Evolutionary conservation across 2,329 filamentous ascomycete species (phyloP), one percentile per base, ranked within the genome.

Genomic region (Scolecobasidium constrictum): DNA sequence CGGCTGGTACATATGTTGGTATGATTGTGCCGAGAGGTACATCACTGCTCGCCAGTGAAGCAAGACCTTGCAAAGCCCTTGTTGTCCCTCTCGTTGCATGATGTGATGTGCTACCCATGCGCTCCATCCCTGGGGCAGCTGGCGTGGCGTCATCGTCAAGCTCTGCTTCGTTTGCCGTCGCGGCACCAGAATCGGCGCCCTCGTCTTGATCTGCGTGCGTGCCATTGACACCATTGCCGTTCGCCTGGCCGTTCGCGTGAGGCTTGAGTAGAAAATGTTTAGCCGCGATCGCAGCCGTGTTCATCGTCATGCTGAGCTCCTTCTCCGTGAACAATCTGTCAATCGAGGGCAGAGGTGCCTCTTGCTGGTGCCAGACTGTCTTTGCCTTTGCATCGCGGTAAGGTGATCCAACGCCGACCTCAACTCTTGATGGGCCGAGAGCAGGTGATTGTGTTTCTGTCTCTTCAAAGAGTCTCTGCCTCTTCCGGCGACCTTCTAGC

Each of bases 291-390:
- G 76, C 73, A 3, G 77, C 77, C 36, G 71, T 68, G 50, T 78
- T 77, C 47, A 75, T 76, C 43, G 76, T 73, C 56, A 75, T 65
- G 40, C 70, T 71, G 42, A 81, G 68, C 56, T 81, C 77, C 61
- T 80, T 81, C 47, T 81, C 77, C 3, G 75, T 81, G 54, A 81
- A 81, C 13, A 81, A 65, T n/a, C 71, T 69, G 44, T 79, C 70
- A 44, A 81, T 69, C 5, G 73, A 77, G 58, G 78, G 79, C 4
- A 70, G 65, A 2, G 75, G 66, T 5, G 74, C 71, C 48, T 73
- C 69, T 50, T 74, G 73, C 49, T 81, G 75, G 36, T 70, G 64
- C 38, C 72, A 68, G 38, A 71, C 56, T 21, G 63, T 64, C 50
- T 68, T 67, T 9, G 67, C 63, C 54, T 72, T 73, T 41, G 68